phyloP scores from a whole-genome alignment of 1,139 yeast genomes.

The Saccharomyces pastorianus region DNA sequence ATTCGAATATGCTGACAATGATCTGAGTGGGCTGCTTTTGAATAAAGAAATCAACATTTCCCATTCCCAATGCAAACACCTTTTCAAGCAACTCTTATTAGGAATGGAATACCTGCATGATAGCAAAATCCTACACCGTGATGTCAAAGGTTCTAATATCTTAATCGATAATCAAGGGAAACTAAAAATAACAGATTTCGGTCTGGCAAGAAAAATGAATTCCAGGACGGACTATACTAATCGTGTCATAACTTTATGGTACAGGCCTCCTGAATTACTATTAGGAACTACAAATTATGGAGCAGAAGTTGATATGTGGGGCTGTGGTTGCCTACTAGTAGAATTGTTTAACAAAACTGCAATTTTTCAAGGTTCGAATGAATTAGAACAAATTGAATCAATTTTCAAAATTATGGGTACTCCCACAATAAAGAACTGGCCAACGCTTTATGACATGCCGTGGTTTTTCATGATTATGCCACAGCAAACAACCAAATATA shows the following conservation, averaged over 20 bases:
- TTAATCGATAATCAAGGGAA: constrained; percentile 64
- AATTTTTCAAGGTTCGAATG: constrained; percentile 81
- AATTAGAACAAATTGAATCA: constrained; percentile 68
- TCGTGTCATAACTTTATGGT: constrained; percentile 93
- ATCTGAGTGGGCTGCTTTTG: constrained; percentile 76
- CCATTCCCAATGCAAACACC: constrained; percentile 63
- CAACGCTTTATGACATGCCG: constrained; percentile 64
- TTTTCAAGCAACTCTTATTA: constrained; percentile 67
- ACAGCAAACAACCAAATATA: constrained; percentile 30
- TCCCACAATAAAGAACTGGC: constrained; percentile 72
- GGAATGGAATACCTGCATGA: constrained; percentile 79
- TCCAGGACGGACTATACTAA: constrained; percentile 61
- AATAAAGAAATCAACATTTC: constrained; percentile 61
- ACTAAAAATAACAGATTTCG: constrained; percentile 87
- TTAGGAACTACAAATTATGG: constrained; percentile 88
- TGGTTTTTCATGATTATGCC: constrained; percentile 89
- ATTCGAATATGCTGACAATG: constrained; percentile 90
- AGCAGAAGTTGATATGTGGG: constrained; percentile 92
- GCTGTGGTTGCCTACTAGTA: constrained; percentile 82
- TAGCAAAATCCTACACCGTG: constrained; percentile 81
- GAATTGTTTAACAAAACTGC: constrained; percentile 74
- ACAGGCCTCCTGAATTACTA: constrained; percentile 89
- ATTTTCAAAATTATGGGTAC: constrained; percentile 85
- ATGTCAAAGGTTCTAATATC: constrained; percentile 89
- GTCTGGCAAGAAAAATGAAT: constrained; percentile 77